Conservation (phyloP, 352 stramenopile species). For the Globisporangium parvum region DNA sequence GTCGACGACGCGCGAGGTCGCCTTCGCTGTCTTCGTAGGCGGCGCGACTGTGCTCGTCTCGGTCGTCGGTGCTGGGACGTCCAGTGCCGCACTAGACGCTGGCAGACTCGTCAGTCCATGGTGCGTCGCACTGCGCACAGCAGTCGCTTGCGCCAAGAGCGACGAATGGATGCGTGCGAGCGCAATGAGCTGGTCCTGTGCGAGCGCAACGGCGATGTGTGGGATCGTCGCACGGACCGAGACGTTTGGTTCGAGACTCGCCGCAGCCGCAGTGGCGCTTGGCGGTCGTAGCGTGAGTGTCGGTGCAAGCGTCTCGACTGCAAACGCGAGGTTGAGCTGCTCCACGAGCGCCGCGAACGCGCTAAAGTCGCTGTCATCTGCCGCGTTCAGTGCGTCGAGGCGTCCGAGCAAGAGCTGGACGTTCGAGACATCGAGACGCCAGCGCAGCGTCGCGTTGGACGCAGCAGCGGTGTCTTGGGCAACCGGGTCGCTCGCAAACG, state of each 20-base stretch:
- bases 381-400: slow-evolving; percentile 32
- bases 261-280: slow-evolving; percentile 2
- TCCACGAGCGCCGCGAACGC: slow-evolving; percentile 45
- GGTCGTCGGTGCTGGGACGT: no score
- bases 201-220: slow-evolving; percentile 13
- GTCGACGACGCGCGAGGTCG: slow-evolving; percentile 16
- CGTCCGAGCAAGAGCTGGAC: slow-evolving; percentile 54
- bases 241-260: slow-evolving; percentile 2
- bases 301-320: slow-evolving; percentile 32
- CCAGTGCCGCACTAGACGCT: no score
- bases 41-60: no score
- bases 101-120: no score
- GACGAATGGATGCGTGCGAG: slow-evolving; percentile 19
- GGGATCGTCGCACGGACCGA: slow-evolving; percentile 15
- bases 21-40: no score
- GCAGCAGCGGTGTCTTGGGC: slow-evolving; percentile 10
- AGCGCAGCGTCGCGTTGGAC: slow-evolving; percentile 49
- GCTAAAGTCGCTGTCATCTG: slow-evolving; percentile 24
- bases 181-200: slow-evolving; percentile 14
- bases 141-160: slow-evolving; percentile 10
- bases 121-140: background rate
- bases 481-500: slow-evolving; percentile 40
- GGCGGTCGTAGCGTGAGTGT: slow-evolving; percentile 1
- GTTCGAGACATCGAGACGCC: slow-evolving; percentile 51
- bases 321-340: slow-evolving; percentile 57